These are phyloP conservation scores for Linderina pennispora DNA, from an alignment of 192 early-diverging fungal species.

Conservation along the genomic window DNA sequence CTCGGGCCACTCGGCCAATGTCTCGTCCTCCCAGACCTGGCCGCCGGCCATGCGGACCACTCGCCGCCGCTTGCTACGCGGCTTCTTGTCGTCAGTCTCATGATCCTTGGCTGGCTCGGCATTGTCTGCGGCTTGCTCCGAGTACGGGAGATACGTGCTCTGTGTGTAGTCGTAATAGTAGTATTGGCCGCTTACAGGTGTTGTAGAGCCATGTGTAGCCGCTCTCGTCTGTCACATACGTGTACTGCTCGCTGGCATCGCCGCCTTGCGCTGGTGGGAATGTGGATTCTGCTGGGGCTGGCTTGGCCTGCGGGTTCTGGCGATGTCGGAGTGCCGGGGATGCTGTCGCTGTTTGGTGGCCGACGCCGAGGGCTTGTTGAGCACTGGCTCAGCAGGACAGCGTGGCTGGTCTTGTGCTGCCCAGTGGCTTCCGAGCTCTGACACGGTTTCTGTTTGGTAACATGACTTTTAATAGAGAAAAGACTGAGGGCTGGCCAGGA, in stretches of 20 bases:
- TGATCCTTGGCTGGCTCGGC: background rate
- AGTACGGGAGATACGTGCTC: slow-evolving; percentile 20
- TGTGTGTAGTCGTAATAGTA: slow-evolving; percentile 39
- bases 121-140: background rate
- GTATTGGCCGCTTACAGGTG: slow-evolving; percentile 28
- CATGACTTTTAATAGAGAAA: slow-evolving; percentile 1
- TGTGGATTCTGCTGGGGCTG: background rate
- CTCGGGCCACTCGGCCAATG: slow-evolving; percentile 79
- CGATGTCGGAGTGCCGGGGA: background rate
- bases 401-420: slow-evolving; percentile 1
- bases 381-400: slow-evolving; percentile 23
- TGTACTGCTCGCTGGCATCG: slow-evolving; percentile 38
- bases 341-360: background rate
- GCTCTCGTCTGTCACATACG: slow-evolving; percentile 35
- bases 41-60: slow-evolving; percentile 82
- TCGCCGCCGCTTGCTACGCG: slow-evolving; percentile 57
- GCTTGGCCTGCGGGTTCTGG: background rate
- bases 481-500: too few relatives aligned
- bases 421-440: slow-evolving; percentile 13
- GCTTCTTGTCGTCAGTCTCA: slow-evolving; percentile 19
- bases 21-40: slow-evolving; percentile 87
- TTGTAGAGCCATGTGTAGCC: slow-evolving; percentile 40
- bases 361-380: slow-evolving; percentile 3
- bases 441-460: slow-evolving; percentile 26
- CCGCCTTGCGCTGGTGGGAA: too few relatives aligned